Conservation (phyloP, 225 moss, liverwort and hornwort species). For the Anthoceros angustus region DNA sequence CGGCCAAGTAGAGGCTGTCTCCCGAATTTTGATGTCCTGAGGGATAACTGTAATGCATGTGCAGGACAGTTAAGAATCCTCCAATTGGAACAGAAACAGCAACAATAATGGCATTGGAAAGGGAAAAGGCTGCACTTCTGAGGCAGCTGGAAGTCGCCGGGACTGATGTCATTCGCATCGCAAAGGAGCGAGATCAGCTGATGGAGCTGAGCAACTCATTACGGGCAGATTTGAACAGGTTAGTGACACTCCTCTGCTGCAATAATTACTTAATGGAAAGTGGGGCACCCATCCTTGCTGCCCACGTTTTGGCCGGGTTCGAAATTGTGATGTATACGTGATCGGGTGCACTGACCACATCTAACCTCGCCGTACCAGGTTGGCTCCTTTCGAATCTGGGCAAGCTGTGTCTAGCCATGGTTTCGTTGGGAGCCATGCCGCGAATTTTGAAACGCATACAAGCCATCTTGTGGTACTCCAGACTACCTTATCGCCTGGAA, state of each 20-base stretch:
- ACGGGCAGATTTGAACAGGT: conserved; percentile 79
- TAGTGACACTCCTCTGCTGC: conserved; percentile 7
- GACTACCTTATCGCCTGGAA: not conserved
- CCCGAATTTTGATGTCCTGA: not conserved
- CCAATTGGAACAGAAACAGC: not conserved
- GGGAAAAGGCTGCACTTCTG: conserved; percentile 44
- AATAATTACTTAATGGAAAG: not conserved
- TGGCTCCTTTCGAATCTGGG: not conserved
- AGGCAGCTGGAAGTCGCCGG: conserved; percentile 52
- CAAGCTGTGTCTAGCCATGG: not conserved
- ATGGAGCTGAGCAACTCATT: conserved; percentile 93
- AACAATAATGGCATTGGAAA: conserved; percentile 44
- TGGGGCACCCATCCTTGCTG: not conserved
- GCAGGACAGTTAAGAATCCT: not conserved
- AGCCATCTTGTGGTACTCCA: not conserved
- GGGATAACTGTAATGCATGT: not conserved
- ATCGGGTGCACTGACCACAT: not conserved
- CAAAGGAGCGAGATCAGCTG: conserved; percentile 72
- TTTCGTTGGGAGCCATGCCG: not conserved
- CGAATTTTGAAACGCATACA: not conserved
- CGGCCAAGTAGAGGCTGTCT: not conserved
- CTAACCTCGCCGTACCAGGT: not conserved
- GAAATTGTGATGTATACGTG: too few relatives aligned
- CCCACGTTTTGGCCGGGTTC: not conserved
- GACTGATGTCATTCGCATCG: conserved; percentile 53